Base-by-base conservation (phyloP, 768 basidiomycete species). In the Gyrodon lividus region DNA sequence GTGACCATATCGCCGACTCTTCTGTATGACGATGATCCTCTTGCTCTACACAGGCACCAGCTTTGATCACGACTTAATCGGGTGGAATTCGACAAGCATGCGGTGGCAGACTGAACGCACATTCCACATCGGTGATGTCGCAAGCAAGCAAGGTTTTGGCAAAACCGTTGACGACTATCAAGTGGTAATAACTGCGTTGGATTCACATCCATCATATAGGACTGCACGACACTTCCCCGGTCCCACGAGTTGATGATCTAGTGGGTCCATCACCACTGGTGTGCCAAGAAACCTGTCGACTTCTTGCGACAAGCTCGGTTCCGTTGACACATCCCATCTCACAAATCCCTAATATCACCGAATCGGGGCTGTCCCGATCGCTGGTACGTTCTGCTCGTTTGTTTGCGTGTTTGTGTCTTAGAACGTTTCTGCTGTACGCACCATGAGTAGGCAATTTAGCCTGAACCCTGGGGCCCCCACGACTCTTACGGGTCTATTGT, bases 11-110 rank as follows among this genome's bases (percentile, higher is more conserved):
- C 28, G 10, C 5, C 20, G 48, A 39, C 13, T 22, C 16, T 31
- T 40, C 43, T 54, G 28, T 22, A 35, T 42, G 39, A 46, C 24
- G 35, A 38, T 17, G 33, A 30, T 33, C 45, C 42, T 44, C 59
- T 1, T 39, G 4, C 28, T 28, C 28, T 28, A 28, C 28, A 28
- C 28, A 28, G 28, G 8, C 28, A 28, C 28, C 28, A 28, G 10
- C 8, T n/a, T n/a, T 10, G 8, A 28, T 28, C 8, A 28, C 28
- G 28, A 28, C 8, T 6, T 28, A 10, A 28, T 10, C 8, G 8
- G 28, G 28, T 28, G 28, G 10, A 28, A 28, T 28, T 28, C 28
- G 28, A 28, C 28, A 28, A 10, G 28, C 28, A 28, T 28, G 28
- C 7, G 28, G 28, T n/a, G n/a, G n/a, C n/a, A n/a, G n/a, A n/a